A percentile compares a stretch with the other conserved stretches of the same genome.
Conservation (phyloP, 306 rosid species). For the Inga oerstediana region DNA sequence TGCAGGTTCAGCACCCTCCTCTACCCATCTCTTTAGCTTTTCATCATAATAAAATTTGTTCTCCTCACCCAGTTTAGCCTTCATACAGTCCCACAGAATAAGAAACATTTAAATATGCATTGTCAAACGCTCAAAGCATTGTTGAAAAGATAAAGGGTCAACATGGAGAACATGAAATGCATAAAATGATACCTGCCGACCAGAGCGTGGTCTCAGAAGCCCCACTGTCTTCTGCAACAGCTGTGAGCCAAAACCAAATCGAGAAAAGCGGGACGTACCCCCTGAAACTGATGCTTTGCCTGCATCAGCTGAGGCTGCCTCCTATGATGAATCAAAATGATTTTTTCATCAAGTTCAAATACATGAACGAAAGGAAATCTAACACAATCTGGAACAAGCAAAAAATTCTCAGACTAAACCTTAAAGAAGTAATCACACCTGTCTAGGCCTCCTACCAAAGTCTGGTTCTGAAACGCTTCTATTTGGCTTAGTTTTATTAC, state of each 20-base stretch:
- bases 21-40: conserved; percentile 91
- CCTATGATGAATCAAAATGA: conserved; percentile 51
- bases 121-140: conserved; percentile 2
- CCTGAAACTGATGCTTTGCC: conserved; percentile 57
- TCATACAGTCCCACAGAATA: conserved; percentile 28
- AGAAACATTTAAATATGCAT: conserved; percentile 26
- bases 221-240: conserved; percentile 82
- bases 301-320: conserved; percentile 43
- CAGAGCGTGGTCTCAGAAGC: conserved; percentile 75
- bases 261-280: conserved; percentile 70
- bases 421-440: conserved; percentile 50
- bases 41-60: conserved; percentile 93
- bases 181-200: conserved; percentile 61
- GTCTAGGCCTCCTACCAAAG: conserved; percentile 78
- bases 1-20: conserved; percentile 79
- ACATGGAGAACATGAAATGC: not conserved
- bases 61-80: conserved; percentile 92
- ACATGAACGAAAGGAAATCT: conserved; percentile 8
- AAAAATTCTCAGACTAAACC: conserved; percentile 4
- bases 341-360: conserved; percentile 25
- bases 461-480: conserved; percentile 98
- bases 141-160: not conserved
- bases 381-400: conserved; percentile 12
- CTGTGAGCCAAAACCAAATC: conserved; percentile 82
- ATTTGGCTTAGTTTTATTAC: conserved; percentile 52